Evolutionary conservation across 2,329 filamentous ascomycete species (phyloP).

Genomic region (Colletotrichum sp.): DNA sequence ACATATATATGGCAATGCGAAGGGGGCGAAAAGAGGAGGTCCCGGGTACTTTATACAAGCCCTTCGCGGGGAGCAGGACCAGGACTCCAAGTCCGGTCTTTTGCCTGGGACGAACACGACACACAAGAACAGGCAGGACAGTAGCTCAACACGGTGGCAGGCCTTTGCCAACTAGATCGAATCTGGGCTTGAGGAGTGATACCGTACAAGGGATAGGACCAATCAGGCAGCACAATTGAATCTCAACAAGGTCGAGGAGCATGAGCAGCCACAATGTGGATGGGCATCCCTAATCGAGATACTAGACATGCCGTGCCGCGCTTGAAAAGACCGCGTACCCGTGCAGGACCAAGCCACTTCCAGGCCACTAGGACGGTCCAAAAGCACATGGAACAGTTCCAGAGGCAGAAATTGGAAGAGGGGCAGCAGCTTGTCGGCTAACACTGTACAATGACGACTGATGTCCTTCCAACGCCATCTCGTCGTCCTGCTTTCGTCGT

Average conservation of each 20-base stretch:
- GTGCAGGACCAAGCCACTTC: not conserved
- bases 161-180: not conserved
- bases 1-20: not conserved
- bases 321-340: not conserved
- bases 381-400: not conserved
- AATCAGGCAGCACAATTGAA: not conserved
- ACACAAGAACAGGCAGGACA: not conserved
- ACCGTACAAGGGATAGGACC: not conserved
- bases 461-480: not conserved
- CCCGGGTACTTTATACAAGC: not conserved
- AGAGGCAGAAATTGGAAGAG: not conserved
- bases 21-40: not conserved
- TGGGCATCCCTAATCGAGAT: not conserved
- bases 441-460: conserved; percentile 6
- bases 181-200: not conserved
- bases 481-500: conserved; percentile 3
- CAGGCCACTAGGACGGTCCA: not conserved
- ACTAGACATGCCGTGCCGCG: not conserved
- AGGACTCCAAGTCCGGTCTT: not conserved
- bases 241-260: not conserved
- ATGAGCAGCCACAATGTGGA: not conserved
- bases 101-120: not conserved
- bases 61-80: not conserved
- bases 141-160: not conserved
- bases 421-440: not conserved